Evolutionary conservation across 2,329 filamentous ascomycete species (phyloP).

Genomic region (Dothideomycetes sp.): DNA sequence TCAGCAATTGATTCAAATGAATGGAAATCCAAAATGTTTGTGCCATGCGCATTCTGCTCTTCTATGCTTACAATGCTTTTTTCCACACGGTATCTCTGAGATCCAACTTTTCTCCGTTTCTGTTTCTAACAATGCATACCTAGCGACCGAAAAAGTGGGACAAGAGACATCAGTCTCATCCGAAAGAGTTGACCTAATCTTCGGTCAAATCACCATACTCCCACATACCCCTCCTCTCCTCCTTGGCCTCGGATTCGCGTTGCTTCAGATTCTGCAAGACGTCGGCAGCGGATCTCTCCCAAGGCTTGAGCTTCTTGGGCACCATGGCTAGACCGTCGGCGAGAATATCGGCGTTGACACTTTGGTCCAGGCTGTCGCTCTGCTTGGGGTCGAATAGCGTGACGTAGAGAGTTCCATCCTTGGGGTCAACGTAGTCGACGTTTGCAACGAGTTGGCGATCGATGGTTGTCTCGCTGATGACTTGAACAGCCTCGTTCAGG

Average conservation of each 20-base stretch:
- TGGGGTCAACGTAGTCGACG: constrained; percentile 71
- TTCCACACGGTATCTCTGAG: no score
- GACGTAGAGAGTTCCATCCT: constrained; percentile 75
- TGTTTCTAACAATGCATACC: no score
- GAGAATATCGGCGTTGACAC: constrained; percentile 82
- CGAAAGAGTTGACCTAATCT: constrained; percentile 44
- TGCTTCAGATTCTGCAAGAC: constrained; percentile 64
- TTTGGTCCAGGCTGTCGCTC: constrained; percentile 56
- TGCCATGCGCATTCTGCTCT: no score
- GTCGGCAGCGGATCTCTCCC: constrained; percentile 70
- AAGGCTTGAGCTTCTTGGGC: constrained; percentile 79
- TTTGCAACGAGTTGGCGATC: constrained; percentile 71
- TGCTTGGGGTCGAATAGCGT: constrained; percentile 75
- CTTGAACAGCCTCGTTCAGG: constrained; percentile 66
- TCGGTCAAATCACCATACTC: constrained; percentile 96
- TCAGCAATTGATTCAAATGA: no score
- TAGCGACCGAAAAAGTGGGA: no score
- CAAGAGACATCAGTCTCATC: no score
- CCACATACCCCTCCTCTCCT: constrained; percentile 79
- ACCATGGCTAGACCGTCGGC: constrained; percentile 82
- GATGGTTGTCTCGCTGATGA: constrained; percentile 65
- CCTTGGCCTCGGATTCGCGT: constrained; percentile 70
- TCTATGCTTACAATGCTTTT: no score
- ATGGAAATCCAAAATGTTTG: no score
- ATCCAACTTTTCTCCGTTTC: no score